Conservation (phyloP, 352 stramenopile genomes). For the Globisporangium apiculatum region DNA sequence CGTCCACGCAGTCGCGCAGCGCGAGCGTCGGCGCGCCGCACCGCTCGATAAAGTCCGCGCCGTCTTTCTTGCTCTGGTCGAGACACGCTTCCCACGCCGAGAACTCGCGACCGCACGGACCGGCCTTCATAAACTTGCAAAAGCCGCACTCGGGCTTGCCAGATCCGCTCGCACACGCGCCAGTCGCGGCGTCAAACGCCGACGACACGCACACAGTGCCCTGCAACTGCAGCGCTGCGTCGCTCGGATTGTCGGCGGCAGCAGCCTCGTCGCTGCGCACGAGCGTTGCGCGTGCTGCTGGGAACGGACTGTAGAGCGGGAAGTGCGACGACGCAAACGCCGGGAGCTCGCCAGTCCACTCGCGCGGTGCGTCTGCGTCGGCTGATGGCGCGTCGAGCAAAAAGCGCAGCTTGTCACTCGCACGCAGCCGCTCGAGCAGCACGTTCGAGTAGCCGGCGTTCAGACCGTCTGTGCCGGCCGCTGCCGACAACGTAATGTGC, state of each 20-base stretch:
- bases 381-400: constrained; percentile 28
- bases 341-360: constrained; percentile 63
- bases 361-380: background rate
- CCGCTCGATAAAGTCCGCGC: constrained; percentile 73
- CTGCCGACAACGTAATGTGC: constrained; percentile 56
- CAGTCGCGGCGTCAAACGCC: constrained; percentile 44
- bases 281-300: constrained; percentile 35
- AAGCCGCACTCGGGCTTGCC: constrained; percentile 83
- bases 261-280: constrained; percentile 9
- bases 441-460: constrained; percentile 63
- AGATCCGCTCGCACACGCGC: constrained; percentile 30
- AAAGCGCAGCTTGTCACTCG: constrained; percentile 47
- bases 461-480: constrained; percentile 30
- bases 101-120: constrained; percentile 75
- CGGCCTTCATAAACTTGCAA: constrained; percentile 89
- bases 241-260: background rate
- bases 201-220: constrained; percentile 68
- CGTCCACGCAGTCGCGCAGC: constrained; percentile 81
- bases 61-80: constrained; percentile 60
- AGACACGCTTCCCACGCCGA: constrained; percentile 80
- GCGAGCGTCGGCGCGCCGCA: constrained; percentile 70
- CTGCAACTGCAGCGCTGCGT: constrained; percentile 28
- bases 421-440: constrained; percentile 67
- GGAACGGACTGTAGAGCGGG: constrained; percentile 79
- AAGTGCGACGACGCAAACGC: constrained; percentile 64